A percentile compares a stretch with the other conserved stretches of the same genome.
Conservation (phyloP, 2,329 filamentous ascomycete species). For the Blastomyces silverae region DNA sequence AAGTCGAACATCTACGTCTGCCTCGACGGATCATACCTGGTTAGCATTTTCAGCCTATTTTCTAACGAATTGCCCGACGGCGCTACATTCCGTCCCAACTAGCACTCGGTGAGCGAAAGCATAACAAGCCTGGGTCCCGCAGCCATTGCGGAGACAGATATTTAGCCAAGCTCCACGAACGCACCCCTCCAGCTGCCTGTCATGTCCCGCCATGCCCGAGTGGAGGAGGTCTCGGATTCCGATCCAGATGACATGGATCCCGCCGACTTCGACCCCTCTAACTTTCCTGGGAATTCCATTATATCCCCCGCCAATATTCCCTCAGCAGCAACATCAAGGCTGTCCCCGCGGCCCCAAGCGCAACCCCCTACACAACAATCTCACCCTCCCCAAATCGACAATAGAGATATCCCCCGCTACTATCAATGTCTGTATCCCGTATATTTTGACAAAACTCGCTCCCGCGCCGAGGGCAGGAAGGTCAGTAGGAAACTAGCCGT, state of each 20-base stretch:
- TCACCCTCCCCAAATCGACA: conserved; percentile 36
- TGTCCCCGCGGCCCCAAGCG: conserved; percentile 20
- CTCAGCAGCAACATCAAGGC: conserved; percentile 26
- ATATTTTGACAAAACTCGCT: conserved; percentile 72
- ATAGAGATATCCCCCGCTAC: conserved; percentile 57
- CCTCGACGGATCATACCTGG: not conserved
- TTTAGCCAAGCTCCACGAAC: not conserved
- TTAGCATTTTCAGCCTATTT: not conserved
- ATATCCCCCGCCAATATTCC: conserved; percentile 35
- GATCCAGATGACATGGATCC: conserved; percentile 87
- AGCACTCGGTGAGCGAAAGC: not conserved
- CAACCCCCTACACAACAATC: conserved; percentile 40
- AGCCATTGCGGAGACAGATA: not conserved
- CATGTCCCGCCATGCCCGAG: conserved; percentile 73
- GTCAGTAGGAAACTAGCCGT: conserved; percentile 68
- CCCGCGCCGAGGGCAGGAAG: conserved; percentile 70
- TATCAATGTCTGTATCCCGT: conserved; percentile 90
- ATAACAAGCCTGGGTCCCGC: not conserved
- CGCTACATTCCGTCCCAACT: not conserved
- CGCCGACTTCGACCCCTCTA: conserved; percentile 50
- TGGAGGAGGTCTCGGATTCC: conserved; percentile 90
- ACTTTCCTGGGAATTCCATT: conserved; percentile 36
- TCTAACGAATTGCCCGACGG: not conserved
- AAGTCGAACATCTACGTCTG: too few species aligned
- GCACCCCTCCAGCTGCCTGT: conserved; percentile 20